A percentile compares a stretch with the other conserved stretches of the same genome.
These are phyloP conservation scores for Microbotryum violaceum DNA, from an alignment of 1,284 basidiomycete genomes.

Conservation along the genomic window DNA sequence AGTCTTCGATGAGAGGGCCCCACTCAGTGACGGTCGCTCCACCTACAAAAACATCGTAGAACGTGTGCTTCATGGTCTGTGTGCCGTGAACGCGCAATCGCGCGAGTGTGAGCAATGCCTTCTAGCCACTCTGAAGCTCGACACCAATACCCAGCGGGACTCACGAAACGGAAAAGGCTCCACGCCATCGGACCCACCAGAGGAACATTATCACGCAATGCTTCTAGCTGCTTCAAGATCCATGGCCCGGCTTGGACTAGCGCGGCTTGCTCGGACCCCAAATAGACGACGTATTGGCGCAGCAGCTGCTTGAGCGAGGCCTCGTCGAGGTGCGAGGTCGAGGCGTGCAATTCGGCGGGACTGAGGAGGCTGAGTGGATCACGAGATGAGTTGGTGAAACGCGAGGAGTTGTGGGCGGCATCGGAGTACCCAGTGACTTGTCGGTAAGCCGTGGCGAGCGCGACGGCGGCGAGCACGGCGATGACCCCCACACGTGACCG, in stretches of 20 bases:
- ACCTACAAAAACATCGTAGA: conserved; percentile 34
- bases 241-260: conserved; percentile 32
- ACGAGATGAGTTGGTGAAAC: background rate
- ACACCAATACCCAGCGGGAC: conserved; percentile 1
- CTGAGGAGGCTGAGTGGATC: conserved; percentile 31
- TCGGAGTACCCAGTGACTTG: background rate
- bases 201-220: conserved; percentile 31
- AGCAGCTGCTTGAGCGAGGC: conserved; percentile 24
- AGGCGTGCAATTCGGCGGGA: conserved; percentile 12
- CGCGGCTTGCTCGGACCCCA: conserved; percentile 19
- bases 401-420: background rate
- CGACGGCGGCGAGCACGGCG: background rate
- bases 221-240: conserved; percentile 29
- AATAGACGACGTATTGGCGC: conserved; percentile 34
- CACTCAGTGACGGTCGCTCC: conserved; percentile 32
- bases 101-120: background rate
- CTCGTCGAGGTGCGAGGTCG: conserved; percentile 26
- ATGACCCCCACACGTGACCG: too few species aligned
- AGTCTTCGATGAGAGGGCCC: conserved; percentile 20
- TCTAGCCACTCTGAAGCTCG: background rate
- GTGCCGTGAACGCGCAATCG: background rate
- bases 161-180: conserved; percentile 28
- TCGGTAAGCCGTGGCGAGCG: conserved; percentile 1
- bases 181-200: conserved; percentile 28
- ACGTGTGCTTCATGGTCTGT: conserved; percentile 34